These are phyloP conservation scores for Orbilia oligospora DNA, from an alignment of 2,329 filamentous ascomycete genomes.

Conservation along the genomic window DNA sequence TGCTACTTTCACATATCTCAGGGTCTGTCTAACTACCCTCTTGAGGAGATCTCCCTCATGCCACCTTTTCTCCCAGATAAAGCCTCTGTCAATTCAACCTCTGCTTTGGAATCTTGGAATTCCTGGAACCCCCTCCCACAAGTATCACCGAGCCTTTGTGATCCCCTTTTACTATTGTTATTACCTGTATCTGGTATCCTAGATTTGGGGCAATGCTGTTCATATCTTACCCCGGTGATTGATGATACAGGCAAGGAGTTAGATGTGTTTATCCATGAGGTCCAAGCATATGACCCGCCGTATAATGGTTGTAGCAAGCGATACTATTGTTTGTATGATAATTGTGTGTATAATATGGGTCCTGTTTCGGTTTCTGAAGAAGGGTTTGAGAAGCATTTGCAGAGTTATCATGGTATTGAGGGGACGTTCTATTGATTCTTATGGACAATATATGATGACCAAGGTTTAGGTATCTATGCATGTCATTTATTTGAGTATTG, in stretches of 20 bases:
- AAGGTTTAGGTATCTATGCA: too few relatives aligned
- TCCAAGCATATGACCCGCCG: not conserved
- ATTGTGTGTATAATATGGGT: conserved; percentile 24
- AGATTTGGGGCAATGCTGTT: not conserved
- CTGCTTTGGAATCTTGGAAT: not conserved
- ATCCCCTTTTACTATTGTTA: conserved; percentile 2
- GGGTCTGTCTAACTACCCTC: not conserved
- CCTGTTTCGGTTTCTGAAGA: conserved; percentile 1
- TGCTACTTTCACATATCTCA: conserved; percentile 19
- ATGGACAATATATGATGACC: too few relatives aligned
- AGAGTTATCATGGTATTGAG: conserved; percentile 2
- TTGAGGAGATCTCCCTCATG: conserved; percentile 1
- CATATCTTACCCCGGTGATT: not conserved
- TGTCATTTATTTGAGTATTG: too few relatives aligned
- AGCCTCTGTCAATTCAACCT: not conserved
- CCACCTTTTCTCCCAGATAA: conserved; percentile 20
- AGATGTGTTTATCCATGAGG: conserved; percentile 1
- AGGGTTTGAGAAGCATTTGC: conserved; percentile 8
- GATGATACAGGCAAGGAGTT: not conserved
- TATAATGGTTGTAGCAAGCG: not conserved
- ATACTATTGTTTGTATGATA: conserved; percentile 22
- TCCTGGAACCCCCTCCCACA: not conserved
- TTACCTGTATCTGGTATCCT: not conserved
- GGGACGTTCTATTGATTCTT: not conserved
- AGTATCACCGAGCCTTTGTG: not conserved